These are phyloP conservation scores for Naganishia kalamii DNA, from an alignment of 768 basidiomycete genomes.

Conservation along the genomic window DNA sequence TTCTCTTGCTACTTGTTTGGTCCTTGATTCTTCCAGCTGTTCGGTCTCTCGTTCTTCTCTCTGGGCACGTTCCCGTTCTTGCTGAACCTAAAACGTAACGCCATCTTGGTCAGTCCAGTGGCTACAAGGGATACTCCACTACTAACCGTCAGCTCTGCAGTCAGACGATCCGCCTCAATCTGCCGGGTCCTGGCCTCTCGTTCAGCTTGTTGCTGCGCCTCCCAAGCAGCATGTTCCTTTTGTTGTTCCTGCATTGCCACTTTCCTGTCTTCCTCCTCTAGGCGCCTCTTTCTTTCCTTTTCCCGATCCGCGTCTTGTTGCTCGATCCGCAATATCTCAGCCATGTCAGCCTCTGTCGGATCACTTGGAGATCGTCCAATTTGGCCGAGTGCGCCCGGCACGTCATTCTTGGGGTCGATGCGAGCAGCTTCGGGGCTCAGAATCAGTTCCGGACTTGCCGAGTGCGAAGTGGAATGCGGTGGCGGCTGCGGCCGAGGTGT, in stretches of 20 bases:
- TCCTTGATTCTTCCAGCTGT: slow-evolving; percentile 18
- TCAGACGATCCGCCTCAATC: slow-evolving; percentile 30
- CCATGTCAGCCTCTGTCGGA: slow-evolving; percentile 26
- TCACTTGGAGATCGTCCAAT: slow-evolving; percentile 19
- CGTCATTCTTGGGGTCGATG: not conserved
- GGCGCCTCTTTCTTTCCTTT: slow-evolving; percentile 31
- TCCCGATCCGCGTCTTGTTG: slow-evolving; percentile 37
- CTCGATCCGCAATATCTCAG: slow-evolving; percentile 36
- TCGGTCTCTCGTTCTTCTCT: slow-evolving; percentile 15
- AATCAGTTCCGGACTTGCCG: not conserved
- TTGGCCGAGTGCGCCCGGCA: not conserved
- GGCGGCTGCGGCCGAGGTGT: not conserved
- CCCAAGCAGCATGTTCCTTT: slow-evolving; percentile 43
- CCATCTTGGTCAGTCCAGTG: not conserved
- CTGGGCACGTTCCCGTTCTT: slow-evolving; percentile 20
- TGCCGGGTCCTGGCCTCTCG: slow-evolving; percentile 32
- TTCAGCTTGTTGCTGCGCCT: slow-evolving; percentile 35
- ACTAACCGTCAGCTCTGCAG: slow-evolving; percentile 13
- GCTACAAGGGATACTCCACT: not conserved
- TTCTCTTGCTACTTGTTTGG: slow-evolving; percentile 20
- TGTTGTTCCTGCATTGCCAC: slow-evolving; percentile 44
- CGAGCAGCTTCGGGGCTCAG: not conserved
- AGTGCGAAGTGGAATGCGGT: not conserved
- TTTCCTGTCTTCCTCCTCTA: slow-evolving; percentile 36
- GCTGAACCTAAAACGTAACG: not conserved